Evolutionary conservation across 257 asterid genomes (phyloP).

Genomic region (Solanum habrochaites): DNA sequence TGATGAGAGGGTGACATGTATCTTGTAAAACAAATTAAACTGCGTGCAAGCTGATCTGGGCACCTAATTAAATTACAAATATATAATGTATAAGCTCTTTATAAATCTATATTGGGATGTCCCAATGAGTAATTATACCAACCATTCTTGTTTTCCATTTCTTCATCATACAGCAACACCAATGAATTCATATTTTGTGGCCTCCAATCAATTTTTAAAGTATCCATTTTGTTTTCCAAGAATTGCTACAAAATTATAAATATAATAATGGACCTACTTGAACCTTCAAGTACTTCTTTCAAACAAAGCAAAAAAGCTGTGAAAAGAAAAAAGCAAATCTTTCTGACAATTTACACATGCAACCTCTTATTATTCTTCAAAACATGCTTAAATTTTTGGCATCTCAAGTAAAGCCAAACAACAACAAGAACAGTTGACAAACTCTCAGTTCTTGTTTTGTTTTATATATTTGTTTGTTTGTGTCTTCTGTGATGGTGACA

Average conservation of each 20-base stretch:
- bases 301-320: conserved; percentile 1
- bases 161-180: not conserved
- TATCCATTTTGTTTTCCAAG: not conserved
- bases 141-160: not conserved
- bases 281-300: not conserved
- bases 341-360: not conserved
- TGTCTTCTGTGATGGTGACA: conserved; percentile 15
- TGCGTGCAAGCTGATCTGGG: fast-evolving
- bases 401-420: not conserved
- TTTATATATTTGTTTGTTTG: not conserved
- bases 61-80: not conserved
- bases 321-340: not conserved
- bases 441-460: not conserved
- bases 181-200: not conserved
- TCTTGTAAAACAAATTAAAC: fast-evolving
- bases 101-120: not conserved
- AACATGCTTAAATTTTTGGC: not conserved
- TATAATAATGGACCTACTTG: not conserved
- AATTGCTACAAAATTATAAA: not conserved
- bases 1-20: fast-evolving
- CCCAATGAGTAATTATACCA: not conserved
- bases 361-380: not conserved
- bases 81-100: not conserved
- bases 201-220: not conserved
- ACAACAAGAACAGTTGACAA: not conserved